These are phyloP conservation scores for Phytophthora chlamydospora DNA, from an alignment of 352 stramenopile species.

Conservation along the genomic window DNA sequence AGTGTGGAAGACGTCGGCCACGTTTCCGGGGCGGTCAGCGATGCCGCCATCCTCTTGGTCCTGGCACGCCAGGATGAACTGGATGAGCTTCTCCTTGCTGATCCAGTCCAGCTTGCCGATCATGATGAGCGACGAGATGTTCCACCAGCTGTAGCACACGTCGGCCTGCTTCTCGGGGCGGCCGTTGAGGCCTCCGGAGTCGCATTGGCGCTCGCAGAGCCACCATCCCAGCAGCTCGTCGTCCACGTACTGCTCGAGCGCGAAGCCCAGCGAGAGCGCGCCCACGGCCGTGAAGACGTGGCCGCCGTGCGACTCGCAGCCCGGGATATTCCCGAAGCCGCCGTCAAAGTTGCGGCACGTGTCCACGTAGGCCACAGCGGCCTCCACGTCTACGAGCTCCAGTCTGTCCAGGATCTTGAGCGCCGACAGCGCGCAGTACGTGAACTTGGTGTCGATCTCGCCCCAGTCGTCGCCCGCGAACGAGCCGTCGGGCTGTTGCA, in stretches of 20 bases:
- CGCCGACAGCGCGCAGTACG: constrained; percentile 97
- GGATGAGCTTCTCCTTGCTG: constrained; percentile 91
- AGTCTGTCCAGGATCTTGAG: constrained; percentile 94
- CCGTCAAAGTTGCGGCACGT: constrained; percentile 98
- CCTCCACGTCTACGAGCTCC: constrained; percentile 86
- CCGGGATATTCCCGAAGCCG: constrained; percentile 91
- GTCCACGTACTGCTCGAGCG: constrained; percentile 77
- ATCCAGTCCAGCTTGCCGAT: constrained; percentile 96
- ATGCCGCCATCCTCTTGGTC: constrained; percentile 98
- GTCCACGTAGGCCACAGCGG: constrained; percentile 93
- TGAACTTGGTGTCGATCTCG: constrained; percentile 99
- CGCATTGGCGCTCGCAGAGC: constrained; percentile 98
- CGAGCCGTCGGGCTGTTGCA: constrained; percentile 97
- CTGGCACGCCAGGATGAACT: constrained; percentile 96
- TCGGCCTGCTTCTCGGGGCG: constrained; percentile 99
- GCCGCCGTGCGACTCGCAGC: constrained; percentile 97
- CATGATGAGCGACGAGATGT: constrained; percentile 97
- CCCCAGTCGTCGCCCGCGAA: constrained; percentile 97
- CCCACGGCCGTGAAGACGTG: constrained; percentile 98
- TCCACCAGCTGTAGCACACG: constrained; percentile 99
- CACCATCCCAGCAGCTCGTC: constrained; percentile 95
- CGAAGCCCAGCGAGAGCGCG: constrained; percentile 91
- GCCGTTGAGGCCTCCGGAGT: constrained; percentile 95
- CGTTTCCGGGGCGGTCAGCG: constrained; percentile 96
- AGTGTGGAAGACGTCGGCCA: constrained; percentile 98